Base-by-base conservation (phyloP, 2,329 filamentous ascomycete genomes). In the Zopfia rhizophila region DNA sequence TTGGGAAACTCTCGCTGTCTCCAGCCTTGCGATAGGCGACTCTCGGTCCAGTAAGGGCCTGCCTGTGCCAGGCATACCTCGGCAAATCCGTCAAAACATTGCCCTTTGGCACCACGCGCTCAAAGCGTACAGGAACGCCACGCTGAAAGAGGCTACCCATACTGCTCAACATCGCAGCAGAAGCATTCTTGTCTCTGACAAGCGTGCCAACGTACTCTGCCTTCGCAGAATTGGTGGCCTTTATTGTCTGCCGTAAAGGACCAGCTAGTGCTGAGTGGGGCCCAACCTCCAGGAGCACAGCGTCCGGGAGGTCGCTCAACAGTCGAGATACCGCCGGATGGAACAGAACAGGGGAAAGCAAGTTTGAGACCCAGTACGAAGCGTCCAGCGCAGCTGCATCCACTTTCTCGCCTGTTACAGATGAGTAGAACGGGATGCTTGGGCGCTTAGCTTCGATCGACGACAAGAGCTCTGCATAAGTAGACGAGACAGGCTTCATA, bases 311-410 rank as follows among this genome's bases (percentile, higher is more conserved):
- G 14, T 12, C n/a, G n/a, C n/a, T 14, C 37, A 6, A 40, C 7
- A 17, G n/a, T n/a, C n/a, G n/a, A n/a, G n/a, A n/a, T 4, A 51
- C 38, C 6, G 48, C 48, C 0, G 19, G 2, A 2, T 36, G 29
- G 29, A 60, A 60, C 4, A 48, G 30, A 4, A 60, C 56, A 0
- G 54, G 50, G 3, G 19, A 14, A 8, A 43, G 41, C 0, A 61
- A 32, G 28, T 61, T 61, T 7, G 28, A 5, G 6, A 30, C 38
- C 58, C 58, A 61, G 45, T 61, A 61, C 3, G 22, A 22, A 7
- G 55, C 10, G 3, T 29, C 47, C 2, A 58, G 38, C 18, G 3
- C 10, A 17, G 12, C 11, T 10, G 6, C 14, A 3, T 35, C 40
- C 11, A 52, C 29, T 5, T 45, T 11, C 3, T 43, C 22, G 14